Evolutionary conservation across 2,329 filamentous ascomycete genomes (phyloP).

Genomic region (Aspergillus udagawae): DNA sequence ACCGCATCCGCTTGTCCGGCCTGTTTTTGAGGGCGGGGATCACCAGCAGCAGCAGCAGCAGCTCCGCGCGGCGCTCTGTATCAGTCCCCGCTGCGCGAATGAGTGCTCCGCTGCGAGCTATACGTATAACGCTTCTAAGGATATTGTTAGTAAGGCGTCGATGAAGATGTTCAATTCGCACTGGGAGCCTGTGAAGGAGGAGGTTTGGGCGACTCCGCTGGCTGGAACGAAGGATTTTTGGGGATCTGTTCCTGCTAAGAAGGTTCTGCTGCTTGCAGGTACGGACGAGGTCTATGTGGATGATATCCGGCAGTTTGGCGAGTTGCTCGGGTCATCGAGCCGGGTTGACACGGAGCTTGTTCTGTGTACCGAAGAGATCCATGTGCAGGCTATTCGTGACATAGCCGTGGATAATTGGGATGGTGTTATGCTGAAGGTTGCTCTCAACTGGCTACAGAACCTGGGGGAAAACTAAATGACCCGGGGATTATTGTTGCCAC

Average conservation of each 20-base stretch:
- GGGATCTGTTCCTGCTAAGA: not conserved
- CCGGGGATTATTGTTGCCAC: too few relatives aligned
- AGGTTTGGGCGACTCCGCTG: constrained; percentile 4
- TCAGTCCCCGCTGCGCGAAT: not conserved
- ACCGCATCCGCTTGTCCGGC: not conserved
- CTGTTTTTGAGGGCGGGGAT: not conserved
- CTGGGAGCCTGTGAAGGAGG: constrained; percentile 1
- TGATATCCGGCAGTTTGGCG: constrained; percentile 1
- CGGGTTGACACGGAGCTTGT: not conserved
- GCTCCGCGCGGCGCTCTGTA: not conserved
- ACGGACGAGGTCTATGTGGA: constrained; percentile 4
- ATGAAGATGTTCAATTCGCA: constrained; percentile 1
- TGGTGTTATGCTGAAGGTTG: not conserved
- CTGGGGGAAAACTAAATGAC: not conserved
- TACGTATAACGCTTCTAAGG: not conserved
- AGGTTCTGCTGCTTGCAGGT: constrained; percentile 1
- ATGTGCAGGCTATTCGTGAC: not conserved
- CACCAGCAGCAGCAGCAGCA: not conserved
- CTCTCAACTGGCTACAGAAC: not conserved
- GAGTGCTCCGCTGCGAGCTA: not conserved
- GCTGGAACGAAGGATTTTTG: not conserved
- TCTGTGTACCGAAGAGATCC: not conserved
- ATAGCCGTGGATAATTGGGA: not conserved
- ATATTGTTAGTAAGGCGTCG: not conserved
- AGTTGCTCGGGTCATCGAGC: not conserved